Percentiles rank a stretch among this genome's conserved stretches.
Evolutionary conservation across 2,329 filamentous ascomycete genomes (phyloP).

Genomic region (Malbranchea zuffiana): DNA sequence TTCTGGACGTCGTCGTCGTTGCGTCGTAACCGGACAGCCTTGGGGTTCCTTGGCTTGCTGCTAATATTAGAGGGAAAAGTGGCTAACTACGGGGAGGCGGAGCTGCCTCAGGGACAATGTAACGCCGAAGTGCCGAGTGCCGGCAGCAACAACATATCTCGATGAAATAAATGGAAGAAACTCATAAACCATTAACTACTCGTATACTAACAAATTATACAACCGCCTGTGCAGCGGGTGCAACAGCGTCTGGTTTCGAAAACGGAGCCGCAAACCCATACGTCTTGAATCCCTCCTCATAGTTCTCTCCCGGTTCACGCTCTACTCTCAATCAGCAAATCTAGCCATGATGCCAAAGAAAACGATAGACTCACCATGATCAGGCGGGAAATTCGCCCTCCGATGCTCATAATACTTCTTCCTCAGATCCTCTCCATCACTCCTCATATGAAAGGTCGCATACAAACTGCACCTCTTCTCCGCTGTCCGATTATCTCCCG

Average conservation of each 20-base stretch:
- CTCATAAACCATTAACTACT: too few species aligned
- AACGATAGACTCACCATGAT: neutral
- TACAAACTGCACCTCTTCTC: neutral
- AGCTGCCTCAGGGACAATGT: too few species aligned
- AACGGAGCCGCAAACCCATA: neutral
- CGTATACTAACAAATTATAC: too few species aligned
- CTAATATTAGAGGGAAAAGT: too few species aligned
- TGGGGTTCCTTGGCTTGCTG: too few species aligned
- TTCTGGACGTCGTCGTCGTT: too few species aligned
- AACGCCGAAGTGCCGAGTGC: too few species aligned
- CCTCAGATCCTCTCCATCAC: neutral
- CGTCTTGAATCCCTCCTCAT: neutral
- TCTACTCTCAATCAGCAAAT: neutral
- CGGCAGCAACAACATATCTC: too few species aligned
- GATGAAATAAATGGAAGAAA: too few species aligned
- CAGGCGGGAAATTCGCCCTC: neutral
- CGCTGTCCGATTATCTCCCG: neutral
- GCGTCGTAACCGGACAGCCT: too few species aligned
- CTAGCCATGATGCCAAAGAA: neutral
- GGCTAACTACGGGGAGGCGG: too few species aligned
- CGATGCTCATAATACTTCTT: neutral
- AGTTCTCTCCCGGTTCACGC: neutral
- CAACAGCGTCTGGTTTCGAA: neutral
- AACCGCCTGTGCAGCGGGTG: too few species aligned
- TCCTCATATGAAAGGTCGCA: neutral